phyloP scores from a whole-genome alignment of 495 filamentous ascomycete species.

The Parmelia sp. region DNA sequence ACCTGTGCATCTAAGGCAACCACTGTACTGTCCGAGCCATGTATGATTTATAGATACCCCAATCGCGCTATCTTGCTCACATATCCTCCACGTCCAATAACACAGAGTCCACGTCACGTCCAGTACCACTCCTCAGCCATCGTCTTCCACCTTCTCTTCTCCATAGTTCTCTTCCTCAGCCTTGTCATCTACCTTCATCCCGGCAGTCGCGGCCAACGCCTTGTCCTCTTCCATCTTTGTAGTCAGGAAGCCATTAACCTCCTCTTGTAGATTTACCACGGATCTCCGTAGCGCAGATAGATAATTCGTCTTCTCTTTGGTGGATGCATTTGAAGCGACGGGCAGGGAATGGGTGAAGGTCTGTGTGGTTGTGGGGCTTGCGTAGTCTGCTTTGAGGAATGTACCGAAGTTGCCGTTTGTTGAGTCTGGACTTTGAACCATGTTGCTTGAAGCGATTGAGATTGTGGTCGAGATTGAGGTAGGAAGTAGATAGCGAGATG shows the following conservation, averaged over 20 bases:
- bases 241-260: slow-evolving; percentile 79
- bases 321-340: slow-evolving; percentile 31
- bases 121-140: background rate
- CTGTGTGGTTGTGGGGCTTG: slow-evolving; percentile 48
- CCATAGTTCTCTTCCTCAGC: slow-evolving; percentile 83
- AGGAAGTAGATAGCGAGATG: background rate
- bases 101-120: background rate
- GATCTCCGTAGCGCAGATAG: slow-evolving; percentile 59
- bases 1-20: background rate
- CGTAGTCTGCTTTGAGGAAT: slow-evolving; percentile 51
- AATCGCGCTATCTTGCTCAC: background rate
- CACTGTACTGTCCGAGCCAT: background rate
- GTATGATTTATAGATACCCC: slow-evolving; percentile 12
- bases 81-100: background rate
- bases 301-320: slow-evolving; percentile 56
- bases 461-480: background rate
- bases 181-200: slow-evolving; percentile 46
- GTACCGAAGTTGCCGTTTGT: background rate
- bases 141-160: slow-evolving; percentile 53
- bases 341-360: slow-evolving; percentile 36
- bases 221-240: slow-evolving; percentile 86
- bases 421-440: slow-evolving; percentile 1
- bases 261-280: slow-evolving; percentile 56
- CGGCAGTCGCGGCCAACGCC: slow-evolving; percentile 36
- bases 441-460: background rate